Evolutionary conservation across 768 basidiomycete genomes (phyloP).

Genomic region (Xerocomus brunneocitrinus): DNA sequence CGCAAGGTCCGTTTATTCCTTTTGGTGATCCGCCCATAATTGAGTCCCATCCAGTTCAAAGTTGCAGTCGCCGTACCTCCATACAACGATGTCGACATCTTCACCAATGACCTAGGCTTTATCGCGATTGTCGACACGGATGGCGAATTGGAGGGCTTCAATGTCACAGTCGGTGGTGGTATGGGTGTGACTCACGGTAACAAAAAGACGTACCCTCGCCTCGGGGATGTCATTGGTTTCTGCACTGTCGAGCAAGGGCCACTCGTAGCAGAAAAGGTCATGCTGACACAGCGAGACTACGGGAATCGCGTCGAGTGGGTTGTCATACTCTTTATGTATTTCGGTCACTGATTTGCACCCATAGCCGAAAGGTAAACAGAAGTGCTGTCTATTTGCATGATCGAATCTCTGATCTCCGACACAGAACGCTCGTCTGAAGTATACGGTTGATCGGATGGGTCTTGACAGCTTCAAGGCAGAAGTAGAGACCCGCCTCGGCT

Average conservation of each 20-base stretch:
- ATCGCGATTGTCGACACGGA: conserved; percentile 82
- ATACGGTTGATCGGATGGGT: conserved; percentile 96
- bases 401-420: conserved; percentile 10
- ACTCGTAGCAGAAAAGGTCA: conserved; percentile 85
- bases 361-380: conserved; percentile 53
- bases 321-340: background rate
- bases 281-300: conserved; percentile 91
- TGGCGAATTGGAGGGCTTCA: conserved; percentile 85
- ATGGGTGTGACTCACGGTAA: conserved; percentile 99
- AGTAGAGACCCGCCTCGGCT: conserved; percentile 87
- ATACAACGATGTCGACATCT: conserved; percentile 93
- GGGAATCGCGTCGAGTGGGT: conserved; percentile 92
- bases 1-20: conserved; percentile 62
- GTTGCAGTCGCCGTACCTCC: conserved; percentile 95
- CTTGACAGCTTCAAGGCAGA: conserved; percentile 81
- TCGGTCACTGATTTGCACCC: conserved; percentile 1
- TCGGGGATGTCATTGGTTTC: conserved; percentile 87
- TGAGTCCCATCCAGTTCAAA: conserved; percentile 68
- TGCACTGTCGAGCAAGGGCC: conserved; percentile 83
- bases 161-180: conserved; percentile 90
- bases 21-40: background rate
- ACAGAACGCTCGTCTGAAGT: conserved; percentile 87
- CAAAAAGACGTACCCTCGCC: conserved; percentile 97
- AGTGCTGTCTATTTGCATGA: background rate
- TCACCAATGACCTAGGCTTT: conserved; percentile 93